Evolutionary conservation across 1,284 basidiomycete genomes (phyloP).

Genomic region (Moesziomyces aphidis): DNA sequence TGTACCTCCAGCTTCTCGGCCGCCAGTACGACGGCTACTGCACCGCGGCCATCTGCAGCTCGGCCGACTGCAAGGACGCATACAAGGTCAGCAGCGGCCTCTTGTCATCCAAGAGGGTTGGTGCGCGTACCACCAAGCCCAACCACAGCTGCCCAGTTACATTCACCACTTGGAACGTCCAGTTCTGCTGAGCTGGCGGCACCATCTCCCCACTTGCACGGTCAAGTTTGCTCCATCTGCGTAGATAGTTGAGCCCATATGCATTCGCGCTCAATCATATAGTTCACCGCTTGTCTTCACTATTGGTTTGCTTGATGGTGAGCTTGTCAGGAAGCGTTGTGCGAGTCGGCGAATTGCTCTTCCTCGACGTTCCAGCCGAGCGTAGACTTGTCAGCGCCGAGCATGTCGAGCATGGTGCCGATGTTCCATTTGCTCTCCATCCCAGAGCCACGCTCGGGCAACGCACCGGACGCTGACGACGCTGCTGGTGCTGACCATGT

Average conservation of each 20-base stretch:
- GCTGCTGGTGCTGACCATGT: not conserved
- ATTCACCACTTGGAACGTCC: constrained; percentile 38
- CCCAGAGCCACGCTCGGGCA: constrained; percentile 6
- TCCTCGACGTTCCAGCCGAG: constrained; percentile 44
- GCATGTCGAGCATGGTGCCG: constrained; percentile 50
- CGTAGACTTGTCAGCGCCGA: constrained; percentile 42
- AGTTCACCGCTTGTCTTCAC: not conserved
- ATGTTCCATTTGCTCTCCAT: constrained; percentile 50
- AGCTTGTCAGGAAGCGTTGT: not conserved
- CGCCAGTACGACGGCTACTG: constrained; percentile 34
- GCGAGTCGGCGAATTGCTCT: constrained; percentile 30
- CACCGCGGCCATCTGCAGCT: constrained; percentile 28
- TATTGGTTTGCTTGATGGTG: not conserved
- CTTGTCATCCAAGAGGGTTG: constrained; percentile 17
- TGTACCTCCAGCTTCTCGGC: constrained; percentile 31
- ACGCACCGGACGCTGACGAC: not conserved
- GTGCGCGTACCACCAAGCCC: constrained; percentile 27
- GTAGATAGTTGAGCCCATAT: not conserved
- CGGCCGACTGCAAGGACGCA: constrained; percentile 30
- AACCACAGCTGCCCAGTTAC: constrained; percentile 45
- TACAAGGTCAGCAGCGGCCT: constrained; percentile 35
- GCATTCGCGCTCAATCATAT: constrained; percentile 1
- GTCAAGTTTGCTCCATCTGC: not conserved
- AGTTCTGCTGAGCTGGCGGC: constrained; percentile 34
- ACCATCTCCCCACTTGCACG: not conserved